A percentile compares a stretch with the other conserved stretches of the same genome.
Conservation (phyloP, 2,329 filamentous ascomycete species). For the Penicillium sp. region DNA sequence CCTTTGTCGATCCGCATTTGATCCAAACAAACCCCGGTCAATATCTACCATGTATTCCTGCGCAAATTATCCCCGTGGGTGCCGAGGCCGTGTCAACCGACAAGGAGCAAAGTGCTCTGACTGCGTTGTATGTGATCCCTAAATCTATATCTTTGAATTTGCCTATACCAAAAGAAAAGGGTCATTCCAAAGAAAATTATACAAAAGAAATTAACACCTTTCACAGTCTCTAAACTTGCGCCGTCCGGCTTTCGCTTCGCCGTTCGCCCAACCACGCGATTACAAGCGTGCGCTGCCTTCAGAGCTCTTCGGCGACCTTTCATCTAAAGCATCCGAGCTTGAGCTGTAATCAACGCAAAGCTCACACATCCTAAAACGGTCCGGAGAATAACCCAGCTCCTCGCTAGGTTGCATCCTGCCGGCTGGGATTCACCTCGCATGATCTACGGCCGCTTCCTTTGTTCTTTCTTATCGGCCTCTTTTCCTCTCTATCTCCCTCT, state of each 20-base stretch:
- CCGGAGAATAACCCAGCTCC: constrained; percentile 9
- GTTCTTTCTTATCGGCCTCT: not conserved
- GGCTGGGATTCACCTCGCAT: constrained; percentile 15
- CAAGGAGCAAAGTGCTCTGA: constrained; percentile 45
- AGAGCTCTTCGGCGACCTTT: constrained; percentile 32
- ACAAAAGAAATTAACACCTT: constrained; percentile 8
- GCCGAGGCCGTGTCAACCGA: constrained; percentile 46
- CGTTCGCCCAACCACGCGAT: constrained; percentile 42
- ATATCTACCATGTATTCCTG: constrained; percentile 45
- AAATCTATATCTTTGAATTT: not conserved
- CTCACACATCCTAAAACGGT: constrained; percentile 5
- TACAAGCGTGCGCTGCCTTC: constrained; percentile 37
- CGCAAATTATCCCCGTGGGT: constrained; percentile 48
- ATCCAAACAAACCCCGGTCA: not conserved
- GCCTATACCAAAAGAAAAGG: not conserved
- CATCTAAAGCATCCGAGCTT: constrained; percentile 21
- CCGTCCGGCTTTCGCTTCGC: constrained; percentile 39
- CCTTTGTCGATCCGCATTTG: not conserved
- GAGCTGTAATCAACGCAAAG: constrained; percentile 17
- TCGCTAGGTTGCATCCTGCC: constrained; percentile 4
- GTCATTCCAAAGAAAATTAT: not conserved
- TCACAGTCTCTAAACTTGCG: constrained; percentile 39
- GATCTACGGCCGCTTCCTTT: constrained; percentile 6
- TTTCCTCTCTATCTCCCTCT: constrained; percentile 1
- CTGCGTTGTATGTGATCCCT: constrained; percentile 41